Conservation (phyloP, 2,329 filamentous ascomycete genomes). For the Cladosporium sp. region DNA sequence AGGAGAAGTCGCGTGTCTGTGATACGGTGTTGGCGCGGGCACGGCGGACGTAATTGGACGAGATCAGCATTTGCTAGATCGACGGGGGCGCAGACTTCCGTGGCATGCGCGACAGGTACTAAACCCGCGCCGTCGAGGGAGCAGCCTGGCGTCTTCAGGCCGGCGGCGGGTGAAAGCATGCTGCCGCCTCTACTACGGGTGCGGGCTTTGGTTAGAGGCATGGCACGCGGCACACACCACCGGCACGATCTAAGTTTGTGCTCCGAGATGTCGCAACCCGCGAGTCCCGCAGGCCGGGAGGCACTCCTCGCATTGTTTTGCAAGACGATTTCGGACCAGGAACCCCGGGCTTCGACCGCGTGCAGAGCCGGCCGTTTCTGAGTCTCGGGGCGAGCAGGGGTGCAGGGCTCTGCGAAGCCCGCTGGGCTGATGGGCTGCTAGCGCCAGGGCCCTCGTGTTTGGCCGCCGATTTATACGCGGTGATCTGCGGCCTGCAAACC, state of each 20-base stretch:
- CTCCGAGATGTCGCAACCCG: too few relatives aligned
- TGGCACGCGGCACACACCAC: too few relatives aligned
- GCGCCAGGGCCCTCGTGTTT: background rate
- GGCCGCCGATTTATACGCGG: conserved; percentile 3
- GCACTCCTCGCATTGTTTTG: background rate
- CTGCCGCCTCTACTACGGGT: too few relatives aligned
- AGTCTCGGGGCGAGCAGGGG: too few relatives aligned
- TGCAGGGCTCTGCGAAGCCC: too few relatives aligned
- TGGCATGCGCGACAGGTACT: background rate
- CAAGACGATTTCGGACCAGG: background rate
- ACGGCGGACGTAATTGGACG: conserved; percentile 8
- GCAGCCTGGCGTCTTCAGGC: background rate
- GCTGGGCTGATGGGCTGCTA: too few relatives aligned
- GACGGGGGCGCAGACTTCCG: conserved; percentile 6
- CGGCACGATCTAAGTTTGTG: too few relatives aligned
- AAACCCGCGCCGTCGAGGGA: background rate
- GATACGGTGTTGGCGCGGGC: conserved; percentile 11
- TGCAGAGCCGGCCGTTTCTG: background rate
- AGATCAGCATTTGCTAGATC: conserved; percentile 4
- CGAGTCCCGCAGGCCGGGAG: background rate
- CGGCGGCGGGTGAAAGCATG: too few relatives aligned
- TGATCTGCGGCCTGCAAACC: conserved; percentile 1
- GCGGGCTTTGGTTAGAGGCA: too few relatives aligned
- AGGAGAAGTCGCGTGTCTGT: conserved; percentile 9
- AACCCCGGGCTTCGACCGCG: background rate